Evolutionary conservation across 2,329 filamentous ascomycete genomes (phyloP).

Genomic region (Botryosphaeria agaves): DNA sequence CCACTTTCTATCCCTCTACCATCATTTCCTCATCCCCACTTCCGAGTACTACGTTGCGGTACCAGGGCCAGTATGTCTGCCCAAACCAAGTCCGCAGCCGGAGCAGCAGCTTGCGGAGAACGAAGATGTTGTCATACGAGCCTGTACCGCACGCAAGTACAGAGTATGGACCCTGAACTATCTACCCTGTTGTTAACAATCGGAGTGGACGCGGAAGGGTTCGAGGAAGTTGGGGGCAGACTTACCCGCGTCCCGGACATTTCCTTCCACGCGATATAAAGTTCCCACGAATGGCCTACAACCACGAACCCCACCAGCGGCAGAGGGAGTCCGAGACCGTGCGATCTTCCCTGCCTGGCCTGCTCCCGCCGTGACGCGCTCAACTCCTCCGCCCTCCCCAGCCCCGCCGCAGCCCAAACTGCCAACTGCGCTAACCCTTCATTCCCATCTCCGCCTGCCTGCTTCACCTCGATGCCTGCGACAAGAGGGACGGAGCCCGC

Average conservation of each 20-base stretch:
- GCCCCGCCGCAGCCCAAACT: neutral
- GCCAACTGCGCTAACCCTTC: neutral
- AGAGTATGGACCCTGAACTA: neutral
- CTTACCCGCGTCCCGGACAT: neutral
- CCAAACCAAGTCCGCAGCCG: neutral
- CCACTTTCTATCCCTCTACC: neutral
- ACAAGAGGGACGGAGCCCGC: neutral
- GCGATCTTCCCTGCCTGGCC: neutral
- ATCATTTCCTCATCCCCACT: neutral
- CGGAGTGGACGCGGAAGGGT: neutral
- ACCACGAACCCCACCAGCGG: neutral
- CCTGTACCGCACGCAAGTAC: neutral
- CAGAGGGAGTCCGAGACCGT: neutral
- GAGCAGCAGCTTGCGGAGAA: neutral
- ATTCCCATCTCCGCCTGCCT: neutral
- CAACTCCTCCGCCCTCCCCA: neutral
- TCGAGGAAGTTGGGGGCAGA: too few species aligned
- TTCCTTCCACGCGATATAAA: neutral
- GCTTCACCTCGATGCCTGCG: neutral
- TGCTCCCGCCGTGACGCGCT: too few species aligned
- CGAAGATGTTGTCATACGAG: neutral
- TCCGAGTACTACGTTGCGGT: neutral
- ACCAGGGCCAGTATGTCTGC: neutral
- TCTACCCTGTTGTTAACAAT: neutral
- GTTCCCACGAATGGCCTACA: neutral